Evolutionary conservation across 306 rosid genomes (phyloP), one percentile per base, ranked within the genome.

Genomic region (Heteromeles arbutifolia): DNA sequence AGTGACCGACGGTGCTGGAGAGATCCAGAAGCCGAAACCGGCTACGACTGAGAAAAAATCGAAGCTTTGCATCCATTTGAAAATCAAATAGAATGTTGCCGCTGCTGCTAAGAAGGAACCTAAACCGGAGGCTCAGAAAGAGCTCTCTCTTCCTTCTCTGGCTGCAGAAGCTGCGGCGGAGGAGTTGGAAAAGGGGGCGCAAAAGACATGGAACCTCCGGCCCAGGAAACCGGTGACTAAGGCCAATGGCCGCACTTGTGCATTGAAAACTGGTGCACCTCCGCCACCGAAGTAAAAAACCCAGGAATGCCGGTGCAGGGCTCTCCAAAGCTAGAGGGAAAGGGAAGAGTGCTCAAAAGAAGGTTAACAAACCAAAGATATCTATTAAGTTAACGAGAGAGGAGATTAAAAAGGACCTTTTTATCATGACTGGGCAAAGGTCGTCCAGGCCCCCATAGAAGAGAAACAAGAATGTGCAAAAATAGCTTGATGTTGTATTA

Each of bases 181-280:
- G 25, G 61, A 15, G 34, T 31, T 31, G 0, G 80, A 70, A 6
- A 74, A 44, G 25, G 25, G 65, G 53, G 19, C 29, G 15, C 63
- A 64, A 4, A 79, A 79, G 82, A 73, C 70, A 2, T 85, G 86
- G 82, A 85, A 85, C 70, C 53, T 85, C 18, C 58, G 82, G 76
- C 84, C 86, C 14, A 77, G 80, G 18, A 78, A 62, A 53, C 66
- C 74, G 52, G 65, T 65, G 56, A 15, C 58, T 0, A 78, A 82
- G 73, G 56, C 74, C 64, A 67, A 67, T 54, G 32, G 39, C 9
- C 70, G 15, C 29, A 65, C 39, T 2, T 74, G 19, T 28, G 74
- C 48, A 22, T 19, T 43, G 52, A 76, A 25, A 24, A 50, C 29
- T 21, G 77, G 19, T 28, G 74, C 48, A 22, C 44, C 52, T 26